Conservation (phyloP, 179 eudicot genomes). For the Silene noctiflora region DNA sequence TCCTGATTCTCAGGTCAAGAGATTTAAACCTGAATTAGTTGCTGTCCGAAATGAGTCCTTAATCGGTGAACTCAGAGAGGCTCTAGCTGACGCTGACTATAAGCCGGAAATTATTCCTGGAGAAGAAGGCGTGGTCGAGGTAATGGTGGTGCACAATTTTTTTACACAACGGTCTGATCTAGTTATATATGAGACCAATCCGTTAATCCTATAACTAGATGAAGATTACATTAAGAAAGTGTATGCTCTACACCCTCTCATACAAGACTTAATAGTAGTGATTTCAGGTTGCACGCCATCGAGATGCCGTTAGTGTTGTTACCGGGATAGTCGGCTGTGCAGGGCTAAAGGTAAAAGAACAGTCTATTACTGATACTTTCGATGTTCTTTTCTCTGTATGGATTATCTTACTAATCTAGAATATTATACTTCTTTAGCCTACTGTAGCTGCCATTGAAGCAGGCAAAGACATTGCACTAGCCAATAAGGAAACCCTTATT, state of each 20-base stretch:
- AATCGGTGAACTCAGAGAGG: slow-evolving; percentile 78
- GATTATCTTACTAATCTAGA: background rate
- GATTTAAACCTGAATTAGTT: slow-evolving; percentile 82
- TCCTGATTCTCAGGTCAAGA: slow-evolving; percentile 53
- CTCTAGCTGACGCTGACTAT: slow-evolving; percentile 74
- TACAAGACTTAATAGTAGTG: background rate
- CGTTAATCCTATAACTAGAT: too few species aligned
- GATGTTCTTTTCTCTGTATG: slow-evolving; percentile 6
- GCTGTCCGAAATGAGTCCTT: slow-evolving; percentile 72
- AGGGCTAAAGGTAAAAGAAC: slow-evolving; percentile 67
- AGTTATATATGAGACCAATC: too few species aligned
- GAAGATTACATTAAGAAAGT: too few species aligned
- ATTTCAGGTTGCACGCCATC: slow-evolving; percentile 95
- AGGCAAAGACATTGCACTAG: slow-evolving; percentile 92
- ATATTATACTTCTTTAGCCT: slow-evolving; percentile 47
- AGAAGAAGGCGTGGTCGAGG: slow-evolving; percentile 91
- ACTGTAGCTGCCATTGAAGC: slow-evolving; percentile 99
- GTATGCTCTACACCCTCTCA: background rate
- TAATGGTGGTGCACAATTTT: slow-evolving; percentile 25
- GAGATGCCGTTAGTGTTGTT: slow-evolving; percentile 86
- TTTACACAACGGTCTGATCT: background rate
- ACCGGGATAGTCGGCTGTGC: slow-evolving; percentile 99
- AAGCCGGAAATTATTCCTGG: slow-evolving; percentile 96
- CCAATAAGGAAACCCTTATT: slow-evolving; percentile 96
- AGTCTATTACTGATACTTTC: background rate